A percentile compares a stretch with the other conserved stretches of the same genome.
phyloP scores from a whole-genome alignment of 352 stramenopile species.

The Globisporangium takayamanum region DNA sequence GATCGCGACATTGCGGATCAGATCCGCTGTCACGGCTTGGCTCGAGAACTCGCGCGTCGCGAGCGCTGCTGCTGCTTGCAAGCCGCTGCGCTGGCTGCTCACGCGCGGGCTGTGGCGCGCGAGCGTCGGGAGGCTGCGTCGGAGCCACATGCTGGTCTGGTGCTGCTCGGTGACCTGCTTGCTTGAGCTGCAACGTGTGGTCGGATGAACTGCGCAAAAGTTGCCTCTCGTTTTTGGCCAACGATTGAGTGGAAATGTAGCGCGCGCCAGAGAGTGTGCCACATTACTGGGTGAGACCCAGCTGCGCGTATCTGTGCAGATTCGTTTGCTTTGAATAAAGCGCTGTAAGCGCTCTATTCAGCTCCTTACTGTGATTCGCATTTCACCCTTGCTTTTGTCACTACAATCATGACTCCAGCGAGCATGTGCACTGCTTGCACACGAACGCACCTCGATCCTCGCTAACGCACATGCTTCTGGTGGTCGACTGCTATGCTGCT shows the following conservation, averaged over 20 bases:
- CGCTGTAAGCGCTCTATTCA: no score
- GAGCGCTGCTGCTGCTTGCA: slow-evolving; percentile 10
- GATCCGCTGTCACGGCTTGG: slow-evolving; percentile 25
- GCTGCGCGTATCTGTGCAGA: no score
- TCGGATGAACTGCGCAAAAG: slow-evolving; percentile 1
- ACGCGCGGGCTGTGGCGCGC: slow-evolving; percentile 30
- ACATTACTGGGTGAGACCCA: neutral
- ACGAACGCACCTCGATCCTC: no score
- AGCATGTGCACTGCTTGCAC: no score
- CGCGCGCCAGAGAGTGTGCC: neutral
- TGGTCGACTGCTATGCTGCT: no score
- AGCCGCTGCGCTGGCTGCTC: slow-evolving; percentile 18
- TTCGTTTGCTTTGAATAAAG: no score
- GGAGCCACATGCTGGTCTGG: slow-evolving; percentile 48
- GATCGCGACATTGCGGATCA: slow-evolving; percentile 88
- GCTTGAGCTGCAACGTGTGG: neutral
- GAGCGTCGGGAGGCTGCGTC: slow-evolving; percentile 40
- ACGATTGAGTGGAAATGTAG: neutral
- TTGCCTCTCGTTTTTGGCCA: slow-evolving; percentile 2
- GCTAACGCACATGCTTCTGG: no score
- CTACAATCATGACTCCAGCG: no score
- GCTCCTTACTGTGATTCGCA: no score
- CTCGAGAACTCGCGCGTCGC: slow-evolving; percentile 41
- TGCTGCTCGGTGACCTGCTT: neutral
- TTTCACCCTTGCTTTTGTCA: no score